A percentile compares a stretch with the other conserved stretches of the same genome.
Evolutionary conservation across 23 red algal genomes (phyloP).

Genomic region (Rhodosorus marinus): DNA sequence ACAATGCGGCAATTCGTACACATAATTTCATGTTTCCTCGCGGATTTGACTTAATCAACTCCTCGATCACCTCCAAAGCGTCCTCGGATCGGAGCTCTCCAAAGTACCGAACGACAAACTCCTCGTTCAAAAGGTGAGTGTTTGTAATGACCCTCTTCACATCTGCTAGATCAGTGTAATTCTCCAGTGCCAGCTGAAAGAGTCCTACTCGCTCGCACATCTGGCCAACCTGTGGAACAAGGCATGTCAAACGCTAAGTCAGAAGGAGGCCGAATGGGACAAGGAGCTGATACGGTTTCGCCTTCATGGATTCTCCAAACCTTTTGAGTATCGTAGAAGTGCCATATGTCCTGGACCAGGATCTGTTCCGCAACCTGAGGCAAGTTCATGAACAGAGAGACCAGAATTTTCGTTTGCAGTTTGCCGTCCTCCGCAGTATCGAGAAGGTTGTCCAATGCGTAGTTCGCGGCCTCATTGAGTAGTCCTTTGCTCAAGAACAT

Average conservation of each 20-base stretch:
- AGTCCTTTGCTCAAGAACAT: conserved; percentile 88
- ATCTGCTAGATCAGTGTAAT: conserved; percentile 65
- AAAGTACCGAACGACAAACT: conserved; percentile 77
- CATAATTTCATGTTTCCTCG: conserved; percentile 74
- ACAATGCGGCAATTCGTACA: conserved; percentile 61
- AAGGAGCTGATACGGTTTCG: too few species aligned
- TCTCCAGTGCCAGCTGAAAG: conserved; percentile 84
- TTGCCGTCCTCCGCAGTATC: conserved; percentile 51
- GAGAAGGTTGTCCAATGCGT: conserved; percentile 76
- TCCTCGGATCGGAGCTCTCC: conserved; percentile 71
- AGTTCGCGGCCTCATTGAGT: conserved; percentile 79
- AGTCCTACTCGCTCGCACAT: conserved; percentile 86
- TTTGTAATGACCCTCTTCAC: conserved; percentile 92
- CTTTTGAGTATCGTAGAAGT: conserved; percentile 57
- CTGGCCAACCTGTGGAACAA: conserved; percentile 39
- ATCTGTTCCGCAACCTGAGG: conserved; percentile 94
- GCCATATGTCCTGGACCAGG: conserved; percentile 84
- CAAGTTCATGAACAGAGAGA: conserved; percentile 39
- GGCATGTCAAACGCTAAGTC: too few species aligned
- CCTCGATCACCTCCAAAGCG: conserved; percentile 71
- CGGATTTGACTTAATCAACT: conserved; percentile 64
- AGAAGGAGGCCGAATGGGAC: too few species aligned
- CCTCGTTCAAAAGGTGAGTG: conserved; percentile 75
- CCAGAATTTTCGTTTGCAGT: conserved; percentile 80
- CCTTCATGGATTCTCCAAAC: too few species aligned